phyloP scores from a whole-genome alignment of 768 basidiomycete species.

The Naganishia friedmannii region DNA sequence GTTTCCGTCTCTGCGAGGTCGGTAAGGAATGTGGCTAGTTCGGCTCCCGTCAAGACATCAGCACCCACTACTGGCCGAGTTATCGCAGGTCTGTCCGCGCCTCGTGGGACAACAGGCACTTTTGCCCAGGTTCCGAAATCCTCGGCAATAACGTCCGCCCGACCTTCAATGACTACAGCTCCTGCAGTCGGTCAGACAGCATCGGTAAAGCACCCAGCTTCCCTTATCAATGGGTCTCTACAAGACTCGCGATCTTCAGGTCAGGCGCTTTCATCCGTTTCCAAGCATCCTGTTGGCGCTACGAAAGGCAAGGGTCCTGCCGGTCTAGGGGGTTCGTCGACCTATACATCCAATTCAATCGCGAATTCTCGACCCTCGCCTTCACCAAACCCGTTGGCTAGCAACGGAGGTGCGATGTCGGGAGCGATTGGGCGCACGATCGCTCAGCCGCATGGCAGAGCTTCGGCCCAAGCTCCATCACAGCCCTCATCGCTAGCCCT shows the following conservation, averaged over 20 bases:
- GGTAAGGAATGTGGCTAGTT: background rate
- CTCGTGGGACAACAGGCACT: background rate
- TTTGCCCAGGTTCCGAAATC: conserved; percentile 8
- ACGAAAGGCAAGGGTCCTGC: background rate
- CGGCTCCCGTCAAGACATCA: background rate
- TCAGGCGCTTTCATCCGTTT: background rate
- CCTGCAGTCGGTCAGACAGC: background rate
- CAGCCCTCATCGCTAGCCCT: conserved; percentile 3
- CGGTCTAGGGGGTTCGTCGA: background rate
- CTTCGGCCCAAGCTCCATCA: background rate
- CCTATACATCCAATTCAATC: background rate
- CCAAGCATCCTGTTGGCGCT: background rate
- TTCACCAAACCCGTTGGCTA: background rate
- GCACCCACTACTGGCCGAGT: background rate
- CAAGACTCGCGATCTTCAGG: background rate
- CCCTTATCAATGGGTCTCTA: conserved; percentile 3
- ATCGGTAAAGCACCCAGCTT: conserved; percentile 6
- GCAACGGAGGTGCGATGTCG: background rate
- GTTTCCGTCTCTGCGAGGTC: background rate
- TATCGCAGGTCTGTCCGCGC: background rate
- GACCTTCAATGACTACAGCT: background rate
- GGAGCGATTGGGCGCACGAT: background rate
- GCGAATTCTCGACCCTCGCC: background rate
- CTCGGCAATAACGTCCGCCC: background rate
- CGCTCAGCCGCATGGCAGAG: background rate